Percentiles rank a stretch among this genome's conserved stretches.
These are phyloP conservation scores for Vicia faba DNA, from an alignment of 306 rosid species.

Conservation along the genomic window DNA sequence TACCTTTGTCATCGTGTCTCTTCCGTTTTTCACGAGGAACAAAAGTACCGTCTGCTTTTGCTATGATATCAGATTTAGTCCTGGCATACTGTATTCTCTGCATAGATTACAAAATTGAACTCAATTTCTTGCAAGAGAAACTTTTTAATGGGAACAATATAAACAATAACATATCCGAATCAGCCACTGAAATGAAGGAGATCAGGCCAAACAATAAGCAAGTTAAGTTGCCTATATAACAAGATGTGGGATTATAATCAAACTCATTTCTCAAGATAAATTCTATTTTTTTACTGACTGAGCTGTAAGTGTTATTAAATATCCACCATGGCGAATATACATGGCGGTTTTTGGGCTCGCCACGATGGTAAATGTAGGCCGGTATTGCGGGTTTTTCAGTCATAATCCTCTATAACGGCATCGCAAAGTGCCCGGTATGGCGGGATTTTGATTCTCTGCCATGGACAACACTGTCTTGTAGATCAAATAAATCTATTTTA, in stretches of 20 bases:
- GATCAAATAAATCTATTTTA: neutral
- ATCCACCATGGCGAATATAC: no score
- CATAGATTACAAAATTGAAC: slow-evolving; percentile 23
- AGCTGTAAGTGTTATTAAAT: neutral
- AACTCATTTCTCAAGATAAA: neutral
- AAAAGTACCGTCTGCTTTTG: slow-evolving; percentile 88
- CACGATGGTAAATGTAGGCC: no score
- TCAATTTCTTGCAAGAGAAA: slow-evolving; percentile 33
- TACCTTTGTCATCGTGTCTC: slow-evolving; percentile 89
- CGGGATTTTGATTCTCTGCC: no score
- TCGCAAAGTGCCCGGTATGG: no score
- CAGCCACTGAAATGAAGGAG: neutral
- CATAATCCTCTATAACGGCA: no score
- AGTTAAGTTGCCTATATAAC: slow-evolving; percentile 8
- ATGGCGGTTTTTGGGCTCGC: no score
- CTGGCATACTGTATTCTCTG: slow-evolving; percentile 93
- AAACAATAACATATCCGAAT: slow-evolving; percentile 26
- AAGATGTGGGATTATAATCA: slow-evolving; percentile 14
- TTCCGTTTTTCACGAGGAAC: slow-evolving; percentile 84
- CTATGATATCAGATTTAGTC: slow-evolving; percentile 80
- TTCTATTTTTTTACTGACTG: neutral
- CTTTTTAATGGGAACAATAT: neutral
- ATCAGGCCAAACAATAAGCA: neutral
- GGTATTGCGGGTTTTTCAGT: no score
- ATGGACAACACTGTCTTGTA: no score